Conservation (phyloP, 2,329 filamentous ascomycete genomes). For the Ustulina deusta region DNA sequence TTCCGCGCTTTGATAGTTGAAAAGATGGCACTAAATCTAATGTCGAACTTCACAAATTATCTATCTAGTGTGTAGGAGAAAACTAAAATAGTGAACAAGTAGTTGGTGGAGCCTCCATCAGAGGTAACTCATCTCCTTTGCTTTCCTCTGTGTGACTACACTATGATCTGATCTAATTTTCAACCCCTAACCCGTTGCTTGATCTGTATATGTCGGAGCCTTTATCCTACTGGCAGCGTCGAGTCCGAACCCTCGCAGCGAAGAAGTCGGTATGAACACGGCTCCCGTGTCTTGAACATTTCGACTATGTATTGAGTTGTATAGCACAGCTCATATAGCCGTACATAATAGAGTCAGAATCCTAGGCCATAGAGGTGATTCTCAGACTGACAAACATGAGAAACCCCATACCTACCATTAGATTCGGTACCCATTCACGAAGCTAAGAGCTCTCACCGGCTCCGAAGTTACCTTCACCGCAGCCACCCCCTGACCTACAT, state of each 20-base stretch:
- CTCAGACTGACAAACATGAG: not conserved
- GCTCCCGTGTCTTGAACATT: not conserved
- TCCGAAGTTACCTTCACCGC: constrained; percentile 11
- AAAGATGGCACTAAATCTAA: too few species aligned
- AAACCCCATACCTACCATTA: not conserved
- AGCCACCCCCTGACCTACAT: constrained; percentile 3
- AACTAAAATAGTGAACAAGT: not conserved
- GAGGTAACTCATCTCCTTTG: not conserved
- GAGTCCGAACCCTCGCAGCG: not conserved
- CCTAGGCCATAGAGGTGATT: not conserved
- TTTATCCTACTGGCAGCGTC: not conserved
- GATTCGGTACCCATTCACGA: not conserved
- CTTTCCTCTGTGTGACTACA: not conserved
- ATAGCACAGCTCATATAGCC: not conserved
- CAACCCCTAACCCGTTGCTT: not conserved
- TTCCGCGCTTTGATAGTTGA: too few species aligned
- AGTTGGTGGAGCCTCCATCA: not conserved
- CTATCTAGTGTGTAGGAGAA: not conserved
- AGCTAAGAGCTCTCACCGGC: not conserved
- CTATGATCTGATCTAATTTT: not conserved
- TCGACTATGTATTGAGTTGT: not conserved
- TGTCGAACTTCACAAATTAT: too few species aligned
- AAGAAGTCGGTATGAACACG: not conserved
- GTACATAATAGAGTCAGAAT: not conserved
- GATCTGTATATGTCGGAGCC: too few species aligned